A percentile compares a stretch with the other conserved stretches of the same genome.
phyloP scores from a whole-genome alignment of 345 rosid species.

The Balakata baccata region DNA sequence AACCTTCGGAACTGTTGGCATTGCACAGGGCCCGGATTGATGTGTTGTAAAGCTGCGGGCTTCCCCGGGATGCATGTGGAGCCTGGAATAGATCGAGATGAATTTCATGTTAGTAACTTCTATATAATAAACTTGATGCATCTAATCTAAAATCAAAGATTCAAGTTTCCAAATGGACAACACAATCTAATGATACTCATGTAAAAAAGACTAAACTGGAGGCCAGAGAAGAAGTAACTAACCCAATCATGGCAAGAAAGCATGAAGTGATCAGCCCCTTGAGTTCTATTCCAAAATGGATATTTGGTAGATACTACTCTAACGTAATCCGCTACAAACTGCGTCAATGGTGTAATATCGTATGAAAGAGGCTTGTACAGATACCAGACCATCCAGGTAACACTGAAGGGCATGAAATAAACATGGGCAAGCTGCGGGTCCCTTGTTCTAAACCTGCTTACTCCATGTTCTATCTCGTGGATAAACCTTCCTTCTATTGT shows the following conservation, averaged over 20 bases:
- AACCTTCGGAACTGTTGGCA: slow-evolving; percentile 92
- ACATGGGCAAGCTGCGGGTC: slow-evolving; percentile 59
- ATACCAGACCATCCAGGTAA: slow-evolving; percentile 68
- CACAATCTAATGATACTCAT: background rate
- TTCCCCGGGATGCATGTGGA: slow-evolving; percentile 58
- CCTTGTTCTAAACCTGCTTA: slow-evolving; percentile 47
- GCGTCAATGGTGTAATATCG: slow-evolving; percentile 44
- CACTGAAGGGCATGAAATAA: slow-evolving; percentile 84
- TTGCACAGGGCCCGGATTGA: slow-evolving; percentile 88
- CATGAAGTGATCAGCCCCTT: slow-evolving; percentile 87
- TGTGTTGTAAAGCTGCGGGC: slow-evolving; percentile 43
- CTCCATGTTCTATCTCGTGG: slow-evolving; percentile 60
- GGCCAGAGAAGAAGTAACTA: slow-evolving; percentile 11
- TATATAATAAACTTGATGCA: too few species aligned
- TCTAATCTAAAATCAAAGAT: background rate
- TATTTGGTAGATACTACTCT: slow-evolving; percentile 52
- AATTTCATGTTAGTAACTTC: too few species aligned
- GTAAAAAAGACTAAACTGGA: background rate
- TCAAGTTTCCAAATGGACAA: background rate
- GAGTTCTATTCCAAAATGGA: slow-evolving; percentile 73
- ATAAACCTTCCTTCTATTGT: slow-evolving; percentile 87
- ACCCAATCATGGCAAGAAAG: slow-evolving; percentile 93
- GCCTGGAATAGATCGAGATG: slow-evolving; percentile 52
- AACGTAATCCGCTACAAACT: slow-evolving; percentile 67
- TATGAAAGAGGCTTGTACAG: slow-evolving; percentile 42